Evolutionary conservation across 768 basidiomycete genomes (phyloP).

Genomic region (Austroboletus festivus): DNA sequence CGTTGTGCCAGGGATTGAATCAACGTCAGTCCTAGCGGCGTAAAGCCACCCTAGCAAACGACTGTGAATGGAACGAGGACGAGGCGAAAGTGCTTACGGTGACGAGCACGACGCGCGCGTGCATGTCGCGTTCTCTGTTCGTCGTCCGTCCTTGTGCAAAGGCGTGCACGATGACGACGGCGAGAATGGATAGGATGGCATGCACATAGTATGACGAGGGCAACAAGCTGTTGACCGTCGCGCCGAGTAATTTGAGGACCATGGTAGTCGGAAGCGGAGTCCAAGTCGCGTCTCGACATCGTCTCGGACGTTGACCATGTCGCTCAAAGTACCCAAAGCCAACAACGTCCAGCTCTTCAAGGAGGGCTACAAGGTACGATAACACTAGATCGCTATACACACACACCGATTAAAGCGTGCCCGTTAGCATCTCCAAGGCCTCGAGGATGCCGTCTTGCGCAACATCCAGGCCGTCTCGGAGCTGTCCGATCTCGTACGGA

Average conservation of each 20-base stretch:
- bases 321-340: slow-evolving; percentile 90
- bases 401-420: slow-evolving; percentile 9
- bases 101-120: slow-evolving; percentile 65
- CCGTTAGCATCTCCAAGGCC: slow-evolving; percentile 76
- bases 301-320: slow-evolving; percentile 49
- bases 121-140: slow-evolving; percentile 69
- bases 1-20: slow-evolving; percentile 64
- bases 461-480: slow-evolving; percentile 97
- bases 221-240: slow-evolving; percentile 40
- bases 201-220: slow-evolving; percentile 60
- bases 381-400: slow-evolving; percentile 3
- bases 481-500: slow-evolving; percentile 90
- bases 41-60: slow-evolving; percentile 64
- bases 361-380: slow-evolving; percentile 88
- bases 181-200: slow-evolving; percentile 41
- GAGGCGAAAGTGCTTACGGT: slow-evolving; percentile 47
- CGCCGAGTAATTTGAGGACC: slow-evolving; percentile 51
- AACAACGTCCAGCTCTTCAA: slow-evolving; percentile 93
- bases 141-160: slow-evolving; percentile 72
- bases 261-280: too few species aligned
- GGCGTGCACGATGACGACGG: slow-evolving; percentile 48
- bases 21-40: slow-evolving; percentile 66
- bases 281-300: slow-evolving; percentile 10
- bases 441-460: slow-evolving; percentile 96
- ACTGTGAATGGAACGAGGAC: not conserved